Base-by-base conservation (phyloP, 257 asterid genomes). In the Euphrasia confusa region DNA sequence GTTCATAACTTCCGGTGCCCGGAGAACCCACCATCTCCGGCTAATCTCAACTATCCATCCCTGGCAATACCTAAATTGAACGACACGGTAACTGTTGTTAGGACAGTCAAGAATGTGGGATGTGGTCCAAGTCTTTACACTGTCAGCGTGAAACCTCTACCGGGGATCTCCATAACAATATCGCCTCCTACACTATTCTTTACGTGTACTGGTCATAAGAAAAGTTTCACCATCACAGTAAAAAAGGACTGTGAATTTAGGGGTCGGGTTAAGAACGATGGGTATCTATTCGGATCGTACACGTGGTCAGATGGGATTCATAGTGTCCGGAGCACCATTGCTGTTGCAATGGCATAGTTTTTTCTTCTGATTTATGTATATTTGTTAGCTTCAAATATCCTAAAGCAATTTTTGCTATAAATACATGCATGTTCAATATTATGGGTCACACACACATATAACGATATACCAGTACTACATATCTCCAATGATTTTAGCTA, bases 61-160 rank as follows among this genome's bases (percentile, higher is more conserved):
- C 65, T 87, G 8, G 84, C 95, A 6, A 72, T 91, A 67, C 92
- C 95, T 0, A 42, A 63, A 11, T 89, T 91, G 62, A 73, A 70
- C 9, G 78, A 74, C 15, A 58, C 77, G 0, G 77, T 77, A 52
- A 74, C 80, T 4, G 72, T 77, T 9, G 68, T 58, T 40, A 86
- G 98, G 75, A 84, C 86, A 5, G 85, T 88, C 24, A 88, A 94
- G 3, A 88, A 84, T 28, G 95, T 91, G 47, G 96, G 98, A 37
- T 28, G 76, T 52, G n/a, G 72, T 1, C 65, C 30, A 57, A 80
- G 90, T 50, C 54, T 77, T 5, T 92, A 89, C 63, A 79, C 76
- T 42, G 80, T 75, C 11, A 77, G 83, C 13, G 72, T 55, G 3
- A 81, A 71, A 52, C 86, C 95, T 48, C 97, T 96, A 10, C 21